phyloP scores from a whole-genome alignment of 352 stramenopile species.

The Globisporangium yorkense region DNA sequence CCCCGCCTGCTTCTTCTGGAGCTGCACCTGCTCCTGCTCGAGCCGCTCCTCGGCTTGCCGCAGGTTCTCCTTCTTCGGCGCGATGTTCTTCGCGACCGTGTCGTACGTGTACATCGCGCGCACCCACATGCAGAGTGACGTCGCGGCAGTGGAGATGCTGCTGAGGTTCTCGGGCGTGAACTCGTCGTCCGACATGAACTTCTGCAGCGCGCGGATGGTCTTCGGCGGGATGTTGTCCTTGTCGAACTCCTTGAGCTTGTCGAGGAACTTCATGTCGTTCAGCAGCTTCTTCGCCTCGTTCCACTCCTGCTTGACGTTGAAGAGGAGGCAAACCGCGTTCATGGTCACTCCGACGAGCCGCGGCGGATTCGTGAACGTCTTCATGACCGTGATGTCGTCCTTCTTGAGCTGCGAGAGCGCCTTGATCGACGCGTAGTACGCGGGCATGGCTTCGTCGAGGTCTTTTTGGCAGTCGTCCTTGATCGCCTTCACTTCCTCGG shows the following conservation, averaged over 20 bases:
- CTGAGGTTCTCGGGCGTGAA: constrained; percentile 90
- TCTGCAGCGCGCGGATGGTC: constrained; percentile 85
- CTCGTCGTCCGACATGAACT: constrained; percentile 87
- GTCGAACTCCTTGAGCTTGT: constrained; percentile 85
- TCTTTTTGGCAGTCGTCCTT: constrained; percentile 93
- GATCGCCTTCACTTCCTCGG: constrained; percentile 89
- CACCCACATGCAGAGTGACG: constrained; percentile 93
- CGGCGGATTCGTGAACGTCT: constrained; percentile 90
- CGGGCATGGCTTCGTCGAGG: constrained; percentile 90
- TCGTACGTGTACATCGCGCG: constrained; percentile 94
- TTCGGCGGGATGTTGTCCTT: constrained; percentile 88
- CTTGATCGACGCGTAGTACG: constrained; percentile 89
- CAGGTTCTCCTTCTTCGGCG: constrained; percentile 90
- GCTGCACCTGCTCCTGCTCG: constrained; percentile 75
- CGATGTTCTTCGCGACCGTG: constrained; percentile 91
- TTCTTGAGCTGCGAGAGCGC: constrained; percentile 90
- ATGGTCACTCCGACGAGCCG: constrained; percentile 87
- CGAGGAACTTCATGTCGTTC: constrained; percentile 90
- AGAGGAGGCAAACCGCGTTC: constrained; percentile 90
- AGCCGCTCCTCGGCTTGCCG: constrained; percentile 85
- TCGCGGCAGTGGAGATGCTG: constrained; percentile 87
- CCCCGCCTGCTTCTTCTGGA: constrained; percentile 85
- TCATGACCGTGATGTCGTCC: constrained; percentile 89
- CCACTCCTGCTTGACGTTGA: constrained; percentile 88
- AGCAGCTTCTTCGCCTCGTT: constrained; percentile 89